Evolutionary conservation across 768 basidiomycete species (phyloP), one percentile per base, ranked within the genome.

Genomic region (Rubroboletus satanas): DNA sequence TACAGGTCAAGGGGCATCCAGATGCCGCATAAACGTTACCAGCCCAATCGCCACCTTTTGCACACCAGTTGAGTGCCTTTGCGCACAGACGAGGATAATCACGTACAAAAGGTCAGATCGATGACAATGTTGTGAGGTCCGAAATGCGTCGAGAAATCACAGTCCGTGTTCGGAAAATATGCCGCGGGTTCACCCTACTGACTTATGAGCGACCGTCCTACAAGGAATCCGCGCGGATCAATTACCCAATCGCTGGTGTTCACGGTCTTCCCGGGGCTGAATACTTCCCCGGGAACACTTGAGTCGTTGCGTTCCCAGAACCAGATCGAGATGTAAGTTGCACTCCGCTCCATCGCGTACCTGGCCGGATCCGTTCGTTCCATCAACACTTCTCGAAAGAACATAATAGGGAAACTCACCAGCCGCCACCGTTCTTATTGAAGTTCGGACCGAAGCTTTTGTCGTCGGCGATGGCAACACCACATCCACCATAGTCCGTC

Each of bases 141-240:
- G 61, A 88, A 80, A 53, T 82, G 71, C 45, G 73, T 68, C 48
- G 73, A 59, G 42, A 90, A 75, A 57, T 85, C 72, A 63, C 87
- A 90, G 52, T 75, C 71, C 6, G 77, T 81, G 63, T 72, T 76
- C 3, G 85, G 84, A 70, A 88, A 89, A 62, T 73, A 75, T 4
- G 84, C 87, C 8, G 69, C 64, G 2, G 87, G 85, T 0, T 70
- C 77, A 7, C 86, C 84, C 83, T 83, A 17, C 10, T 15, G 9
- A 9, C 17, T 21, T 5, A n/a, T 49, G 21, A 53, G 50, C 17
- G 23, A 44, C 11, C 7, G 2, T 15, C 23, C 7, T 7, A 26
- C 36, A 17, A n/a, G 21, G 39, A 31, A 44, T 37, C 14, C 12
- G 33, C 17, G 5, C 2, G 36, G 32, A 43, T 31, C 21, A 9